Evolutionary conservation across 2,329 filamentous ascomycete genomes (phyloP).

Genomic region (Colletotrichum caudatum): DNA sequence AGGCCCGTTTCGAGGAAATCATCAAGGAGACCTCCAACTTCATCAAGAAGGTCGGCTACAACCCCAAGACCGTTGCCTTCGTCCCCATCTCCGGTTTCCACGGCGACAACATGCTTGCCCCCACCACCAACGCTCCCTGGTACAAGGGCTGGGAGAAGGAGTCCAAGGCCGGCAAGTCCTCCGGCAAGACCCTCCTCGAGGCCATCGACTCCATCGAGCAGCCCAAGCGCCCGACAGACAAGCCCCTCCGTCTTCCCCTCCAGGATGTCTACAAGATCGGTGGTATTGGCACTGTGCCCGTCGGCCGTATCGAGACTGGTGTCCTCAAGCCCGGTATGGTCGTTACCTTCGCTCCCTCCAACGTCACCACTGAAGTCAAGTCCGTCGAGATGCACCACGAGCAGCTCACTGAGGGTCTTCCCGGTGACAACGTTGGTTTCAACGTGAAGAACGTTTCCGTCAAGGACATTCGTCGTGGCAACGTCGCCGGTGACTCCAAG

Average conservation of each 20-base stretch:
- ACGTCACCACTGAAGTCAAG: slow-evolving; percentile 99
- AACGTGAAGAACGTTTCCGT: slow-evolving; percentile 99
- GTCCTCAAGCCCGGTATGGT: slow-evolving; percentile 91
- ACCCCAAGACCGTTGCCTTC: slow-evolving; percentile 98
- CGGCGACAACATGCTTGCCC: slow-evolving; percentile 99
- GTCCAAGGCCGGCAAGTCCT: slow-evolving; percentile 86
- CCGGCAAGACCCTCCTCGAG: slow-evolving; percentile 98
- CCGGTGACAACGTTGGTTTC: slow-evolving; percentile 99
- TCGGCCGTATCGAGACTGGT: slow-evolving; percentile 99
- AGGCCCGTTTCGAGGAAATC: slow-evolving; percentile 97
- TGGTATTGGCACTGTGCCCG: slow-evolving; percentile 99
- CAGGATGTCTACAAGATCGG: slow-evolving; percentile 99
- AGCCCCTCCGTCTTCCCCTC: slow-evolving; percentile 99
- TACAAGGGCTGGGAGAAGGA: slow-evolving; percentile 99
- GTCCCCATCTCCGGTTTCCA: slow-evolving; percentile 99
- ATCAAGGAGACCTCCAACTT: slow-evolving; percentile 99
- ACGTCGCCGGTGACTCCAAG: slow-evolving; percentile 99
- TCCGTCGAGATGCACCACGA: slow-evolving; percentile 99
- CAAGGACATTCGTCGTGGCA: slow-evolving; percentile 99
- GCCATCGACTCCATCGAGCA: slow-evolving; percentile 97
- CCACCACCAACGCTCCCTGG: slow-evolving; percentile 96
- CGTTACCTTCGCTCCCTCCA: slow-evolving; percentile 97
- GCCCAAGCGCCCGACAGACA: slow-evolving; percentile 94
- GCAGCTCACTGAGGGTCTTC: slow-evolving; percentile 93
- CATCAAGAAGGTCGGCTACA: slow-evolving; percentile 99